Percentiles rank a stretch among this genome's conserved stretches.
Conservation (phyloP, 148 eudicot genomes). For the Vaccinium corymbosum region DNA sequence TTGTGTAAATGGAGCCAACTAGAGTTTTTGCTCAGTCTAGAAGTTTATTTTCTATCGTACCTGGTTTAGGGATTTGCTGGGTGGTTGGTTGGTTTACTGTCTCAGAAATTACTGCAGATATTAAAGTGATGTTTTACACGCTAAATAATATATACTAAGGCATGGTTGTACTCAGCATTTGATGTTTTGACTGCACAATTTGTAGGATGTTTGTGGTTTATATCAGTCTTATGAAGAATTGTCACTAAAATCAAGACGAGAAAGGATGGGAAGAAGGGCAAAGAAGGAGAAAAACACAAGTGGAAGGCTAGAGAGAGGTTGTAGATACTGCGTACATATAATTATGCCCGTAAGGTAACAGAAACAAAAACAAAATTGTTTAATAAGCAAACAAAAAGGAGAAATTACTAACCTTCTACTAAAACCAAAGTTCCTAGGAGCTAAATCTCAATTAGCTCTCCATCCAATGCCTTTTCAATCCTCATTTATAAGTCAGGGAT, state of each 20-base stretch:
- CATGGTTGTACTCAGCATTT: not conserved
- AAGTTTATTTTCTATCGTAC: too few relatives aligned
- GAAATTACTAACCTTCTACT: not conserved
- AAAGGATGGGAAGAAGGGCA: not conserved
- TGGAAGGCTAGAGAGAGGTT: not conserved
- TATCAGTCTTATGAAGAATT: not conserved
- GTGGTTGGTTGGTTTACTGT: not conserved
- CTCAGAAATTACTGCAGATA: not conserved
- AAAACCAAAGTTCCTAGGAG: too few relatives aligned
- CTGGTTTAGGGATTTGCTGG: too few relatives aligned
- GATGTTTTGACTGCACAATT: not conserved
- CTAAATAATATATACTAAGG: not conserved
- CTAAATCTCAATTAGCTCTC: too few relatives aligned
- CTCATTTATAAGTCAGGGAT: too few relatives aligned
- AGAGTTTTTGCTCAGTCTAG: too few relatives aligned
- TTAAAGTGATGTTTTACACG: not conserved
- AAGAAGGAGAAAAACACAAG: not conserved
- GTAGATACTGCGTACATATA: not conserved
- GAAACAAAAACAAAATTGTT: not conserved
- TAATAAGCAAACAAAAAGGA: not conserved
- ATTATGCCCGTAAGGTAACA: not conserved
- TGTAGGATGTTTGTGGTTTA: not conserved
- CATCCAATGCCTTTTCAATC: too few relatives aligned
- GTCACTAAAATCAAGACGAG: not conserved
- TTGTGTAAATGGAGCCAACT: too few relatives aligned